Evolutionary conservation across 495 filamentous ascomycete species (phyloP).

Genomic region (Penicillium pulvis): DNA sequence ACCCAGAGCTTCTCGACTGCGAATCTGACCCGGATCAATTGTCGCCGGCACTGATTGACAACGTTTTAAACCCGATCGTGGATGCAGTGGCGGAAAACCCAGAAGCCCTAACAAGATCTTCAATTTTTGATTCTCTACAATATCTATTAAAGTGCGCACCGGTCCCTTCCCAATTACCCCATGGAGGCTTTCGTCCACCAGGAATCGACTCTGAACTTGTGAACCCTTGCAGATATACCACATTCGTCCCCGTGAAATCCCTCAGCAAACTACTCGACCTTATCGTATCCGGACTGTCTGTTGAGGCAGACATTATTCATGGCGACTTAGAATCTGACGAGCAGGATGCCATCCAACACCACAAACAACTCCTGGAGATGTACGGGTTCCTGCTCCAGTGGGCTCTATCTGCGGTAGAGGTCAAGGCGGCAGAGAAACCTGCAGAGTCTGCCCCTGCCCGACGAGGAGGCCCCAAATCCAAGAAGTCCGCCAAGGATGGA

Average conservation of each 20-base stretch:
- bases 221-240: constrained; percentile 73
- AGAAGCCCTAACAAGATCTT: constrained; percentile 76
- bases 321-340: constrained; percentile 89
- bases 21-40: constrained; percentile 88
- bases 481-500: constrained; percentile 73
- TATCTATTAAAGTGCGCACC: constrained; percentile 94
- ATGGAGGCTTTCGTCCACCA: constrained; percentile 39
- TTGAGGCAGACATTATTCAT: constrained; percentile 84
- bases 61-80: constrained; percentile 85
- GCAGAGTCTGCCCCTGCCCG: constrained; percentile 67
- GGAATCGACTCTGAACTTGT: constrained; percentile 64
- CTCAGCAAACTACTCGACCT: constrained; percentile 94
- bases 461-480: constrained; percentile 77
- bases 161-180: constrained; percentile 52
- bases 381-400: constrained; percentile 95
- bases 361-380: constrained; percentile 90
- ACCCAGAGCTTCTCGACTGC: constrained; percentile 81
- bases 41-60: constrained; percentile 73
- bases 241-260: constrained; percentile 73
- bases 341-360: constrained; percentile 78
- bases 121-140: constrained; percentile 87
- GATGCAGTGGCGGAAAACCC: constrained; percentile 91
- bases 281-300: constrained; percentile 88
- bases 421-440: constrained; percentile 86
- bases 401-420: constrained; percentile 89